Evolutionary conservation across 1,284 basidiomycete genomes (phyloP), one percentile per base, ranked within the genome.

Genomic region (Moesziomyces globuligerus): DNA sequence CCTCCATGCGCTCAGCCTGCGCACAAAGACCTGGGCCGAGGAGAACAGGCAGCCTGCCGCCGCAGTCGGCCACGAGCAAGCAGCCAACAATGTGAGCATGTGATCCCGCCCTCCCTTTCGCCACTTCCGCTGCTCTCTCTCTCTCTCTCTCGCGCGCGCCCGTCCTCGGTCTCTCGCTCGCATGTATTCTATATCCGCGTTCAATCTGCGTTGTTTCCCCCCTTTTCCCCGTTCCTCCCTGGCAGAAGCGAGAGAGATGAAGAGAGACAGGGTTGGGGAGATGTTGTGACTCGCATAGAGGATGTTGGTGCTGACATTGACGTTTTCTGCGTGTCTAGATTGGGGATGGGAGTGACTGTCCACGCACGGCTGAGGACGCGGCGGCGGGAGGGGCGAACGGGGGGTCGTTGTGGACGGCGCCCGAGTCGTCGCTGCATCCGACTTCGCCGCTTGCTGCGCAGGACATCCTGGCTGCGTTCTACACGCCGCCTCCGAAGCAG

Each of bases 21-120:
- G 79, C 10, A 66, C 76, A 5, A 81, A 79, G 53, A 81, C 80
- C 13, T 75, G 75, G 41, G 73, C 55, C 2, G 80, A 81, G 48
- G 67, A 70, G 32, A 61, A 55, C 23, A 68, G 43, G 42, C 37
- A 29, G 21, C 53, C 47, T 4, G 18, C 38, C n/a, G 28, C 7
- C 25, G 13, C 15, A 15, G 29, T n/a, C n/a, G n/a, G n/a, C n/a
- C 38, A 17, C 18, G 36, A 8, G n/a, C 34, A 49, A 18, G 36
- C 50, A 43, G 38, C 38, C 5, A 52, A 23, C 38, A 59, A 50
- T 69, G 59, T 62, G 59, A 59, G 55, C 66, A 45, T 54, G 10
- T 62, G 24, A 56, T 24, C 26, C 11, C 7, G 9, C 34, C 10
- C 15, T 3, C 11, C 20, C 37, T 9, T 6, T 9, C 23, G 7